Evolutionary conservation across 1,284 basidiomycete species (phyloP).

Genomic region (Gomphus sp.): DNA sequence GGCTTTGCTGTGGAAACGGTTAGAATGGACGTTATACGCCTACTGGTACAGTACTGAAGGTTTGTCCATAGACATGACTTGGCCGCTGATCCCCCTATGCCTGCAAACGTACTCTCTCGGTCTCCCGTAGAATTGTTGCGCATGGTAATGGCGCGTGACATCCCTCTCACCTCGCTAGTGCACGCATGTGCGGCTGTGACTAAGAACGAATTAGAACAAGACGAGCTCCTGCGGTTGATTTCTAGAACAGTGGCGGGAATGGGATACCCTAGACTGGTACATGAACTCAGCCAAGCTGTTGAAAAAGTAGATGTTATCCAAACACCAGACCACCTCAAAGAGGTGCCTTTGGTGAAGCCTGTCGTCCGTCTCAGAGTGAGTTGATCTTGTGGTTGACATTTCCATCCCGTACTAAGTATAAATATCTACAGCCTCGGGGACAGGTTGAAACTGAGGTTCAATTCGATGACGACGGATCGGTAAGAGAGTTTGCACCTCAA

Average conservation of each 20-base stretch:
- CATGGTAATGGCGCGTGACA: constrained; percentile 37
- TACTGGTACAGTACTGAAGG: constrained; percentile 3
- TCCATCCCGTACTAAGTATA: neutral
- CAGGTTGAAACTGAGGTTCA: constrained; percentile 8
- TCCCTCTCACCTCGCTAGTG: constrained; percentile 24
- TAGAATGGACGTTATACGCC: constrained; percentile 15
- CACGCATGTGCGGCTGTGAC: neutral
- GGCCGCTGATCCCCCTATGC: constrained; percentile 20
- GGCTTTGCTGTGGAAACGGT: constrained; percentile 50
- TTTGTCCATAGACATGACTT: constrained; percentile 28
- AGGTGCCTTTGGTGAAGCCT: constrained; percentile 50
- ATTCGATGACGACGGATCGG: constrained; percentile 14
- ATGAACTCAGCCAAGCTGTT: constrained; percentile 42
- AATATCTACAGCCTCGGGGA: neutral
- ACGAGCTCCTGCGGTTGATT: constrained; percentile 42
- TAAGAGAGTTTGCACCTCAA: neutral
- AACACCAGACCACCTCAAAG: constrained; percentile 33
- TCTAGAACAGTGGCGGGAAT: constrained; percentile 51
- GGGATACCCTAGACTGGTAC: constrained; percentile 40
- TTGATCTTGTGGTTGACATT: neutral
- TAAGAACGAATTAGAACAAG: constrained; percentile 9
- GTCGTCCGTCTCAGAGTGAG: constrained; percentile 23
- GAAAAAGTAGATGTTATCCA: constrained; percentile 32
- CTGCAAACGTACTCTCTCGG: constrained; percentile 9
- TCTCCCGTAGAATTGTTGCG: constrained; percentile 30